Conservation (phyloP, 192 early-diverging fungal genomes). For the Coemansia sp. region DNA sequence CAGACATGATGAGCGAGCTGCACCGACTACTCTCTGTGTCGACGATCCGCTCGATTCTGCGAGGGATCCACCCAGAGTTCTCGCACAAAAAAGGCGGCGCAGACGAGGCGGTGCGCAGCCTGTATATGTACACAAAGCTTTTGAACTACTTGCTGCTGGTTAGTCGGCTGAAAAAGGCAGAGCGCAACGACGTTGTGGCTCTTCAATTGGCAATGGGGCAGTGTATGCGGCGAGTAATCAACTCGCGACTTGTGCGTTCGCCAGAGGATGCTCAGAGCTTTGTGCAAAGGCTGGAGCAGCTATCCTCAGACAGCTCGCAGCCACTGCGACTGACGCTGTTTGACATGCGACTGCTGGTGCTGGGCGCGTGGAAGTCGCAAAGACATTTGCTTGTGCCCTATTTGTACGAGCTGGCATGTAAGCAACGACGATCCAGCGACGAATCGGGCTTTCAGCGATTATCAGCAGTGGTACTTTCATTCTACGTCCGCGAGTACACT, state of each 20-base stretch:
- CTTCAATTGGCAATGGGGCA: conserved; percentile 44
- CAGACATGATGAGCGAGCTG: conserved; percentile 19
- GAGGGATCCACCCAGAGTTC: conserved; percentile 23
- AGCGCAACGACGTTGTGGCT: conserved; percentile 33
- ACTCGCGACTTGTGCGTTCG: conserved; percentile 14
- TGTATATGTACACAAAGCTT: conserved; percentile 44
- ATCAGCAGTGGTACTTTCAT: conserved; percentile 47
- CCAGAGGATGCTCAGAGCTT: conserved; percentile 24
- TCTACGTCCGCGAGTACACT: conserved; percentile 41
- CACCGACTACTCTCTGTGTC: conserved; percentile 16
- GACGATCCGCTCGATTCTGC: conserved; percentile 16
- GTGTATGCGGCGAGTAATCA: conserved; percentile 41
- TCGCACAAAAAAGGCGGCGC: background rate
- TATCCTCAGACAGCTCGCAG: conserved; percentile 28
- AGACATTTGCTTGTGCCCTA: conserved; percentile 38
- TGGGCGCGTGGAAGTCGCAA: conserved; percentile 52
- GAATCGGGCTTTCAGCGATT: conserved; percentile 28
- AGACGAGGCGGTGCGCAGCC: conserved; percentile 20
- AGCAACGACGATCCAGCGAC: conserved; percentile 13
- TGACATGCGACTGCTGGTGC: conserved; percentile 38
- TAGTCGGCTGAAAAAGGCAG: conserved; percentile 24
- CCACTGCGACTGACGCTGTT: conserved; percentile 26
- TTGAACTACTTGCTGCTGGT: conserved; percentile 42
- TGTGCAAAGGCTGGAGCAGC: conserved; percentile 24
- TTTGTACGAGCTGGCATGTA: conserved; percentile 37